Conservation (phyloP, 768 basidiomycete species). For the Gelatoporia subvermispora region DNA sequence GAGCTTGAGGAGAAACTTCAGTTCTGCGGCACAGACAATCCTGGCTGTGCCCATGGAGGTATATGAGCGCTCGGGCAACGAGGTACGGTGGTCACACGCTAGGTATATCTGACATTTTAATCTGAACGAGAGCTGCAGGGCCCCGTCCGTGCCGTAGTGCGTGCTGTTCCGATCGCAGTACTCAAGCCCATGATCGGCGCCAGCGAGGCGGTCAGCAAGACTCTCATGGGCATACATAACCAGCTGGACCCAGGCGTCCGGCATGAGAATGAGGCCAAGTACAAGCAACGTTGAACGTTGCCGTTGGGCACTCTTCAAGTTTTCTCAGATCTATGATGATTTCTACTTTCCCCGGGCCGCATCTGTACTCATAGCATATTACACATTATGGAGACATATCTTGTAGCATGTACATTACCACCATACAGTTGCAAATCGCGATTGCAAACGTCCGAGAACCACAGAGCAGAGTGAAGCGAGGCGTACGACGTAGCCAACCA, state of each 20-base stretch:
- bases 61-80: conserved; percentile 88
- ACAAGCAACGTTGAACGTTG: conserved; percentile 65
- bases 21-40: conserved; percentile 95
- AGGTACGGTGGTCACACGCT: conserved; percentile 47
- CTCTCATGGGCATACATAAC: conserved; percentile 89
- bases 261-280: conserved; percentile 87
- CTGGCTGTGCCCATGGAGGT: conserved; percentile 99
- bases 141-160: conserved; percentile 87
- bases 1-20: conserved; percentile 81
- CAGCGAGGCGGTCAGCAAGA: conserved; percentile 94
- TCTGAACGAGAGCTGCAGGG: conserved; percentile 49
- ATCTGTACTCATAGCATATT: conserved; percentile 14
- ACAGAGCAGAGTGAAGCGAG: background rate
- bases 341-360: conserved; percentile 8
- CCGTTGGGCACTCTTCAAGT: background rate
- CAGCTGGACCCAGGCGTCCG: conserved; percentile 82
- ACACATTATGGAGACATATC: conserved; percentile 8
- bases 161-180: conserved; percentile 96
- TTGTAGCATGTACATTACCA: conserved; percentile 15
- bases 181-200: conserved; percentile 98
- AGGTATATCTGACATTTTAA: conserved; percentile 1
- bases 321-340: conserved; percentile 2
- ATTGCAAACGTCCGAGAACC: conserved; percentile 7
- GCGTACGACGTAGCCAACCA: too few relatives aligned
- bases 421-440: conserved; percentile 3